A percentile compares a stretch with the other conserved stretches of the same genome.
Conservation (phyloP, 2,329 filamentous ascomycete genomes). For the Scedosporium boydii region DNA sequence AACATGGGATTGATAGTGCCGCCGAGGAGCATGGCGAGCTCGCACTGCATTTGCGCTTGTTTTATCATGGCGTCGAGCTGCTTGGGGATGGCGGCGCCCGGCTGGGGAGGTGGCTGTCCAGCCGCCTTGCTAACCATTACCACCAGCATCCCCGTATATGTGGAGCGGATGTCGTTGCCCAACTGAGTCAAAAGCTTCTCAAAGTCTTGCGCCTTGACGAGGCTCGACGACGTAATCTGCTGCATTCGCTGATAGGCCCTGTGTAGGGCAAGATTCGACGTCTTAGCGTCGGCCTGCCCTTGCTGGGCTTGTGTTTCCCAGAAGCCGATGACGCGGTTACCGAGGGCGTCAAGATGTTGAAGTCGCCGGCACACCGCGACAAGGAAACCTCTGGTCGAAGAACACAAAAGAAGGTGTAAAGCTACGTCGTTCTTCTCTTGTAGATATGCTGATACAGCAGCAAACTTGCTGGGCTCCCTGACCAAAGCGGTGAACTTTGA, state of each 20-base stretch:
- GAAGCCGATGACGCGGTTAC: constrained; percentile 38
- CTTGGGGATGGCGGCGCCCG: constrained; percentile 18
- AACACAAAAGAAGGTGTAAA: constrained; percentile 59
- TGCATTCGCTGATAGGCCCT: constrained; percentile 47
- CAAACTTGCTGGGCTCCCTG: constrained; percentile 30
- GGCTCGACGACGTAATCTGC: constrained; percentile 35
- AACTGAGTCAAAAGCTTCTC: constrained; percentile 49
- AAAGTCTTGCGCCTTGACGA: constrained; percentile 51
- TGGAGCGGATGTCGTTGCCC: constrained; percentile 37
- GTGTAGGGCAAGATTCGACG: constrained; percentile 43
- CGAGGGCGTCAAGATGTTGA: constrained; percentile 42
- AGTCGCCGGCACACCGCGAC: constrained; percentile 59
- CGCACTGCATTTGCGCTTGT: constrained; percentile 36
- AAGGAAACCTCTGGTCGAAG: constrained; percentile 63
- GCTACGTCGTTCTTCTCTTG: constrained; percentile 46
- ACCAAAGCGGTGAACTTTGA: constrained; percentile 40
- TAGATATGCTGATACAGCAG: constrained; percentile 41
- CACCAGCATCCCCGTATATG: constrained; percentile 37
- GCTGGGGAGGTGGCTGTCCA: constrained; percentile 26
- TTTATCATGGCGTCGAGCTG: constrained; percentile 34
- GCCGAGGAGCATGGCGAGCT: constrained; percentile 43
- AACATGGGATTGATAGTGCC: constrained; percentile 36
- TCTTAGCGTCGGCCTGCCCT: constrained; percentile 28
- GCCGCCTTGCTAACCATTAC: constrained; percentile 35
- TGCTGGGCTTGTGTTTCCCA: constrained; percentile 35